Base-by-base conservation (phyloP, 441 rosid species). In the Gossypium gossypioides region DNA sequence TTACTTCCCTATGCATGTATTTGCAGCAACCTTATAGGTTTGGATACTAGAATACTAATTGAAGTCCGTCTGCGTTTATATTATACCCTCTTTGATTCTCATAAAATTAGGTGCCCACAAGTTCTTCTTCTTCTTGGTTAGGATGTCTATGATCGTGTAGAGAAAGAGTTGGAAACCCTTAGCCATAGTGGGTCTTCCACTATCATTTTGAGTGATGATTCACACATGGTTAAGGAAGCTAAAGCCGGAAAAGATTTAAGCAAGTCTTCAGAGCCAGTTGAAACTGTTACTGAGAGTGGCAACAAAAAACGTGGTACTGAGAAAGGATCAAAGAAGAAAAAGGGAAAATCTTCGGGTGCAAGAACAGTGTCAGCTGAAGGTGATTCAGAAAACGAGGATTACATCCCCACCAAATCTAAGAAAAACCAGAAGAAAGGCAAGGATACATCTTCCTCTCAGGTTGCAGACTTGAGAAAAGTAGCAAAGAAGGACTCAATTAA, bases 381-480 rank as follows among this genome's bases (percentile, higher is more conserved):
- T 74, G 74, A 74, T 84, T 73, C 75, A 60, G 97, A 94, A 68
- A 83, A 86, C 60, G 86, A 84, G 72, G 97, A 85, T 77, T 86
- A 82, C 6, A 29, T 79, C 71, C 90, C 92, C 57, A 72, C 84
- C 59, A 92, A 91, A 85, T 88, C 94, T 68, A 92, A 86, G 89
- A 90, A 86, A 83, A 95, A 82, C 84, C 97, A 88, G 79, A 92
- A 85, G 83, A 90, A 83, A 86, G 88, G 86, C 62, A 95, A 84
- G 88, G 97, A 86, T 73, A 51, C 86, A 55, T 81, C 93, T 58
- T 84, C 88, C 6, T 73, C 81, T 16, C 88, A 86, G 73, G 81
- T 73, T 60, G 74, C 88, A 29, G 92, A 84, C 75, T 58, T 84
- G 12, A 90, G 87, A 86, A 52, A 82, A 48, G 92, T 87, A 64